phyloP scores from a whole-genome alignment of 805 yeast species.

The Dipodascus geniculatus region DNA sequence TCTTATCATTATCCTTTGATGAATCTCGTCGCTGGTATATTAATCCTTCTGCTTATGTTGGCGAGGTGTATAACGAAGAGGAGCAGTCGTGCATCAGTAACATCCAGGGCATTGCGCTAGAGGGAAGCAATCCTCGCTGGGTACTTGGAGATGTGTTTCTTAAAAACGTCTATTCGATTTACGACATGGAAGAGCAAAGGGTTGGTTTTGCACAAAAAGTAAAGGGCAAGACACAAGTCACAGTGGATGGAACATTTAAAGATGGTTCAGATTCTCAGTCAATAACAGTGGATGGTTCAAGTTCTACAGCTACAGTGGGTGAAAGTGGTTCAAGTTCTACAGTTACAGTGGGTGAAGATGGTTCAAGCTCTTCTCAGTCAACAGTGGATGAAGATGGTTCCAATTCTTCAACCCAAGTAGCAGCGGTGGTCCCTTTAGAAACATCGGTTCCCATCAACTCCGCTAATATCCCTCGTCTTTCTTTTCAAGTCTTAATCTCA shows the following conservation, averaged over 20 bases:
- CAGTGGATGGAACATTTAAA: neutral
- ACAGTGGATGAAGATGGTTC: no score
- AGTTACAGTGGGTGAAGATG: no score
- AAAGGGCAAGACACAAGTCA: neutral
- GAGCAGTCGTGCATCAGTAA: slow-evolving; percentile 44
- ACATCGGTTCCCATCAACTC: no score
- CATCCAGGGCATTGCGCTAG: slow-evolving; percentile 39
- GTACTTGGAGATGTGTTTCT: slow-evolving; percentile 52
- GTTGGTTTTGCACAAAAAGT: slow-evolving; percentile 44
- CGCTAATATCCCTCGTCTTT: neutral
- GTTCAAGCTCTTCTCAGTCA: no score
- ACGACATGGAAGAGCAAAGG: slow-evolving; percentile 36
- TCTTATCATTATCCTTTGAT: slow-evolving; percentile 31
- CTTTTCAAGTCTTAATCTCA: neutral
- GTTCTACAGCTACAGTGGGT: no score
- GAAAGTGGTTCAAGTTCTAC: no score
- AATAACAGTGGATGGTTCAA: no score
- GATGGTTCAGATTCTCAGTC: no score
- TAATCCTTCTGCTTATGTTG: slow-evolving; percentile 35
- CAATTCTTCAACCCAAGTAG: no score
- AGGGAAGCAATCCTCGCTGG: slow-evolving; percentile 34
- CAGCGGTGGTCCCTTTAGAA: neutral
- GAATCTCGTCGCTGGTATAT: slow-evolving; percentile 33
- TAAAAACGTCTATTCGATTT: slow-evolving; percentile 42
- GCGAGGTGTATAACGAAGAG: slow-evolving; percentile 37